Base-by-base conservation (phyloP, 768 basidiomycete species). In the Tephrocybe sp. region DNA sequence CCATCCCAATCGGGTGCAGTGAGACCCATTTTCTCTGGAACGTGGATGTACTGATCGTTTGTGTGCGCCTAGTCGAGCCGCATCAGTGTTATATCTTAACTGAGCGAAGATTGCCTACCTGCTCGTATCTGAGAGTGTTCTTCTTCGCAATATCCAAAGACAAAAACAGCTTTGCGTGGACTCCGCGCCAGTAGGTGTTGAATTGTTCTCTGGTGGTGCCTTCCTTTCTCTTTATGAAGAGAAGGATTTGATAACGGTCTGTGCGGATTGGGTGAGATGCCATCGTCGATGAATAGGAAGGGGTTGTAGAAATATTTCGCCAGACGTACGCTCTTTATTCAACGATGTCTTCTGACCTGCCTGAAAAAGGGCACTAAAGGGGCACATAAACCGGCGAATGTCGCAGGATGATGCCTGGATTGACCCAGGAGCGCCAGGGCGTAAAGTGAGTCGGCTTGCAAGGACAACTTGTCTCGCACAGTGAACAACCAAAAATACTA, bases 121-220 rank as follows among this genome's bases (percentile, higher is more conserved):
- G 69, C 44, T 71, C 66, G 53, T 69, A 69, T 41, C 64, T 65
- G n/a, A 67, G 58, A 44, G 69, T 49, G 39, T 70, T 70, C 31
- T 53, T 59, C 57, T 69, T 65, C 21, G 60, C 66, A 22, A 70
- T 60, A 6, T 62, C 57, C 12, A 70, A 56, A 0, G 62, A 63
- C 24, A 57, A 46, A 56, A 71, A 66, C 26, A 64, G 42, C 30
- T 57, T 51, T 3, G 58, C 61, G 41, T 68, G 62, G 2, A 59
- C 56, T 9, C 62, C 51, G 9, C 61, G 50, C 69, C 68, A 71
- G 51, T 69, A 66, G 18, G 53, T 51, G 43, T 59, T 60, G 44
- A 69, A 71, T 24, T 68, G 63, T 32, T 67, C 65, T 42, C 57
- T 51, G 3, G 65, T 66, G 21, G 64, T 47, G 13, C 57, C 61